Evolutionary conservation across 345 rosid species (phyloP).

Genomic region (Noccaea bulbosa): DNA sequence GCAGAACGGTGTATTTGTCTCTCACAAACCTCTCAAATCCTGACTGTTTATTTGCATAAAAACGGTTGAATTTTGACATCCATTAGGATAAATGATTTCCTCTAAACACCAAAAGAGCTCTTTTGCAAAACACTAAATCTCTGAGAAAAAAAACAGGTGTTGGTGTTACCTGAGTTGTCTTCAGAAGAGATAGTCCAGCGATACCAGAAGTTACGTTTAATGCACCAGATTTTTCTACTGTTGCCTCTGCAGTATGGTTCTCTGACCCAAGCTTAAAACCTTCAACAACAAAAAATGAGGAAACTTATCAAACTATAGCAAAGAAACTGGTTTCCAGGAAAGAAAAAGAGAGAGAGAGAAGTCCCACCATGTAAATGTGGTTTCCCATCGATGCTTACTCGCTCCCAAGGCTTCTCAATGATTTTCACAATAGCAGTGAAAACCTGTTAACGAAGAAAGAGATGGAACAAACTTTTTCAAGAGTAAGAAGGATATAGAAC

Average conservation of each 20-base stretch:
- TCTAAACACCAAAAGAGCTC: constrained; percentile 13
- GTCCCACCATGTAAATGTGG: constrained; percentile 78
- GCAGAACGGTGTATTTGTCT: constrained; percentile 85
- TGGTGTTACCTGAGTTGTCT: constrained; percentile 81
- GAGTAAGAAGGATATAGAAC: constrained; percentile 1
- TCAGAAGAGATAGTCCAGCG: constrained; percentile 75
- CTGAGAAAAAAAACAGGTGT: not conserved
- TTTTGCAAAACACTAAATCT: not conserved
- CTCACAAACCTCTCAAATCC: constrained; percentile 92
- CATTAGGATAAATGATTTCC: not conserved
- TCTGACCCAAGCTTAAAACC: constrained; percentile 98
- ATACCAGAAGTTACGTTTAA: constrained; percentile 70
- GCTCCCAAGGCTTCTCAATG: constrained; percentile 98
- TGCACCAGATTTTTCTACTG: constrained; percentile 65
- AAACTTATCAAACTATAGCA: not conserved
- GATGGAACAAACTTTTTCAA: not conserved
- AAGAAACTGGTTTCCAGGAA: not conserved
- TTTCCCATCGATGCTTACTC: constrained; percentile 62
- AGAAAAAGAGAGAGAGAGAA: not conserved
- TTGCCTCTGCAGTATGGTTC: constrained; percentile 76
- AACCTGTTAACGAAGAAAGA: constrained; percentile 53
- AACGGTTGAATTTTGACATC: not conserved
- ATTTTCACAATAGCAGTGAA: constrained; percentile 66
- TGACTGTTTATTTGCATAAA: constrained; percentile 62
- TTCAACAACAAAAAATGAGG: constrained; percentile 39